Evolutionary conservation across 192 early-diverging fungal species (phyloP), one percentile per base, ranked within the genome.

Genomic region (Rhizoclosmatium sp.): DNA sequence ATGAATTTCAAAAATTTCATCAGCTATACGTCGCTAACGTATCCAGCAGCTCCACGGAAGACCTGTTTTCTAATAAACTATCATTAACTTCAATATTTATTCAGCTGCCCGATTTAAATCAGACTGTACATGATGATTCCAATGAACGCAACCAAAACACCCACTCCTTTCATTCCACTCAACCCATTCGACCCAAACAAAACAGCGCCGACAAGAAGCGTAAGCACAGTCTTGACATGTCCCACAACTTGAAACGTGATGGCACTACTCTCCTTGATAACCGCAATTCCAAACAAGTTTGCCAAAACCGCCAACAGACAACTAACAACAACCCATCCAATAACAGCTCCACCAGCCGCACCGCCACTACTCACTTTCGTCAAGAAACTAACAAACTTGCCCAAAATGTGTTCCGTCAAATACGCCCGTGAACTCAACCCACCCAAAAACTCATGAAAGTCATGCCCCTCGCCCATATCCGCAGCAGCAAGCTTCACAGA

Each of bases 221-320:
- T 72, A 7, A 59, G 16, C 3, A 72, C 70, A 51, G 70, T 72
- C 58, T 72, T 72, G 48, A 58, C 45, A 45, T 72, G 70, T 16
- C 70, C 70, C 23, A 72, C 58, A 21, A 72, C 70, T 42, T 72
- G 70, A 14, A 39, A 72, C 23, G 70, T 72, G 21, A 72, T 72
- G 12, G 70, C 49, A 59, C 70, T 59, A 4, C 49, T 72, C 44
- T 59, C 58, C 54, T 72, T 72, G 23, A 72, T 72, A 10, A 72
- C 70, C 1, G 70, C 70, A 72, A 72, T 58, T 14, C 70, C 70
- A 72, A 72, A 59, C 54, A 72, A 45, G 39, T 72, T 72, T 10
- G 70, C 39, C 47, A 72, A 58, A n/a, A 72, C 70, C n/a, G 44
- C 31, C n/a, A 72, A 39, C 47, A 72, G 41, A 45, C 70, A 72